Conservation (phyloP, 257 asterid genomes). For the Asclepias syriaca region DNA sequence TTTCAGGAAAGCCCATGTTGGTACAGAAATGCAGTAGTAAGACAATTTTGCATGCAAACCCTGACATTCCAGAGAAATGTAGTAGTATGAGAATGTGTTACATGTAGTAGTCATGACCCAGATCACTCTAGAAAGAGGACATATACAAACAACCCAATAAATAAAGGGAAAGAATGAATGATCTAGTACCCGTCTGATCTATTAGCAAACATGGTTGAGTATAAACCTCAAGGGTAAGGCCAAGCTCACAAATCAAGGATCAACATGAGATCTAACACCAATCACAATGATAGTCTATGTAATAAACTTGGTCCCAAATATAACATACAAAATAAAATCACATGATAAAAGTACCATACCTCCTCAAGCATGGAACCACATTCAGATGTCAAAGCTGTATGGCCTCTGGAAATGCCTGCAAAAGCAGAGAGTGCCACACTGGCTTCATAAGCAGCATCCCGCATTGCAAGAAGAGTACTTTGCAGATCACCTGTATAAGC, state of each 20-base stretch:
- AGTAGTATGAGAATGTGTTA: not conserved
- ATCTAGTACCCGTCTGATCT: not conserved
- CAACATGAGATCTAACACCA: not conserved
- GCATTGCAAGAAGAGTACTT: slow-evolving; percentile 84
- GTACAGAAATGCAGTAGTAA: not conserved
- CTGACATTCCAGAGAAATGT: not conserved
- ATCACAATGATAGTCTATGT: not conserved
- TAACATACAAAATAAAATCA: not conserved
- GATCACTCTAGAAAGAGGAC: not conserved
- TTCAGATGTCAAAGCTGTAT: slow-evolving; percentile 89
- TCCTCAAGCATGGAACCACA: slow-evolving; percentile 99
- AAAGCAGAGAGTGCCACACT: slow-evolving; percentile 76
- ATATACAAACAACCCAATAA: not conserved
- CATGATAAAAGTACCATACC: slow-evolving; percentile 36
- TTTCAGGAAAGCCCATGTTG: not conserved
- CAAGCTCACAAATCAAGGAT: not conserved
- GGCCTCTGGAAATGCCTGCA: slow-evolving; percentile 67
- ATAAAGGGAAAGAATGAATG: not conserved
- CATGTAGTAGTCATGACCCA: not conserved
- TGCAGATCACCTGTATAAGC: slow-evolving; percentile 71
- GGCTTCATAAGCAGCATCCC: slow-evolving; percentile 79
- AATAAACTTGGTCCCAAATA: not conserved
- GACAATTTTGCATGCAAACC: not conserved
- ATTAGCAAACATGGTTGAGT: not conserved
- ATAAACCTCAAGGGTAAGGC: not conserved